Evolutionary conservation across 1,284 basidiomycete genomes (phyloP), one percentile per base, ranked within the genome.

Genomic region (Fistulina hepatica): DNA sequence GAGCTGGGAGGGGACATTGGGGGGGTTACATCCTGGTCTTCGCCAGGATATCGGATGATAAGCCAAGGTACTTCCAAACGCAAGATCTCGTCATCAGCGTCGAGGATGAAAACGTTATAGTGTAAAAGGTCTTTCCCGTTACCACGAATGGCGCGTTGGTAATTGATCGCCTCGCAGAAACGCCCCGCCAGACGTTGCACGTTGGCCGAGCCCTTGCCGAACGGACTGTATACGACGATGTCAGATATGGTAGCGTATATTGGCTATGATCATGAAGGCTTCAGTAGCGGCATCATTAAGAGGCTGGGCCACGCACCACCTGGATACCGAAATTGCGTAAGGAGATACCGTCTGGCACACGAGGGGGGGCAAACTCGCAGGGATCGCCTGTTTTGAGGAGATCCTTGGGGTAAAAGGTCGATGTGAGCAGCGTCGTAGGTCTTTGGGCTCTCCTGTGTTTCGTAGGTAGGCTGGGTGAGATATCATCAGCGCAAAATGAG

Each of bases 211-310:
- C 64, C 72, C 55, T 51, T 67, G 3, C 64, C 63, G 28, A 56
- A 69, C n/a, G 79, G 75, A 4, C 81, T 83, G 59, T 93, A 94
- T 33, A 94, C 64, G 44, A 93, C 76, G 44, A 95, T 75, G 55
- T 95, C 91, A 34, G 85, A 90, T 26, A 95, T 68, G 2, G 85
- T 84, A 0, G 88, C 80, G 53, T 91, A 92, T 49, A 93, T 89
- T 4, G 69, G 66, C 69, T 71, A 40, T 24, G 16, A 26, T 31
- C 33, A 27, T 11, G 12, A 17, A 43, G 26, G 12, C 21, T 15
- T 8, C 15, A 16, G 20, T 11, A 17, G 25, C 22, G n/a, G 37
- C 25, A 15, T 13, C 10, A 28, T 36, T 16, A 30, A 34, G 30
- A 28, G 42, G 19, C 38, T 40, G 33, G 19, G 22, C 37, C 22